Evolutionary conservation across 148 eudicot species (phyloP), one percentile per base, ranked within the genome.

Genomic region (Amaranthus palmeri): DNA sequence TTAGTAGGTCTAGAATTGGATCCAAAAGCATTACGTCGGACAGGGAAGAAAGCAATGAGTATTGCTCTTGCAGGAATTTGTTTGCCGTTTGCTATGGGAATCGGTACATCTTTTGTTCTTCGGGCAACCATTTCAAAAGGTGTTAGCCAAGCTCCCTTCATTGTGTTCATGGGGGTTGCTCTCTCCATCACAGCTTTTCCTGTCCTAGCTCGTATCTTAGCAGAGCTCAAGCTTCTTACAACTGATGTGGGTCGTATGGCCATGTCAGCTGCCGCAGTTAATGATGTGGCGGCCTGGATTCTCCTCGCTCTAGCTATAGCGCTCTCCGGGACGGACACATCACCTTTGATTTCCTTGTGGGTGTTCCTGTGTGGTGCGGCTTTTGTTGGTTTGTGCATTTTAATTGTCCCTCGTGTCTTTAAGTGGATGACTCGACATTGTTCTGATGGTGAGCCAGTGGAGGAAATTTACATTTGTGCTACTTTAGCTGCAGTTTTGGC

Each of bases 211-310:
- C 95, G 97, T 70, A 92, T 92, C 51, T 75, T 92, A 43, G 97
- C 95, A 3, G 97, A 92, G 61, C 90, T 92, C 48, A 87, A 89
- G 80, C 90, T 92, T 42, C 78, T 92, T 50, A 92, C 97, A 13
- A 92, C 97, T 4, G 95, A 92, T 44, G 87, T 89, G 1, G 97
- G 97, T 9, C 83, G 88, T 36, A 81, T 87, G 84, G 95, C 97
- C 65, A 87, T 92, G 97, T 89, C 97, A 9, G 95, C 95, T 7
- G 97, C 97, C 8, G 97, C 95, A 0, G 97, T 92, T 50, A 92
- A 92, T 10, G 97, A 92, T 7, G 88, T 92, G 71, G 97, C 87
- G 7, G 97, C 97, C 3, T 91, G 97, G 95, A 86, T 91, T 65
- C 85, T 91, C 36, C 92, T 91, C 36, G 97, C 97, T 45, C 72